Base-by-base conservation (phyloP, 257 asterid species). In the Solanum chmielewskii region DNA sequence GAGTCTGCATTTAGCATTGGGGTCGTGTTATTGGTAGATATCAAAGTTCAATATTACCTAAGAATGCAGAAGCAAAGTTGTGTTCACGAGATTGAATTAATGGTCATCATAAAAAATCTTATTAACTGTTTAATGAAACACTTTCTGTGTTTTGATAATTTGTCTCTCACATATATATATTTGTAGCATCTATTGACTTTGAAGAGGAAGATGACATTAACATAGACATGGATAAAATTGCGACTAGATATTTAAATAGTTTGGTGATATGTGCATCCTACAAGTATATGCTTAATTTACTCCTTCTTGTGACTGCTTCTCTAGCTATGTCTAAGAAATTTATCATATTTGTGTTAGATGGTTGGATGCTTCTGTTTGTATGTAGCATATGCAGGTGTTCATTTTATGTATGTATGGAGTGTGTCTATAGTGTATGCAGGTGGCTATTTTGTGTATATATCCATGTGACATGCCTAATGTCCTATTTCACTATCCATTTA, bases 401-500 rank as follows among this genome's bases (percentile, higher is more conserved):
- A 42, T 42, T 42, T 42, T 42, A 12, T 3, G 3, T 42, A 42
- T 42, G 11, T 42, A 42, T 11, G 39, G 39, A 35, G 39, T 35
- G 39, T 35, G 39, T 35, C 7, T 35, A 35, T 35, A 35, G 39
- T 35, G 39, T 35, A 35, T 35, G 7, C 7, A 35, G 7, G 39
- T 35, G 39, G 39, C 39, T 35, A 35, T 35, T 35, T 35, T 35
- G 6, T 35, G 39, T 35, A 35, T 35, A 35, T 35, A 35, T 35
- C 39, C 39, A 35, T 35, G 39, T 35, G 6, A 35, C 39, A 35
- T 5, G 7, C 39, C 39, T 35, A 35, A 35, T 35, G 39, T 35
- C 90, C 90, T 89, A 93, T 89, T 92, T 95, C 42, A 90, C 89
- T 81, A 75, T 73, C 85, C 75, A 80, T 87, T 95, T 97, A 91